Percentiles rank a stretch among this genome's conserved stretches.
Evolutionary conservation across 495 filamentous ascomycete genomes (phyloP).

Genomic region (Melanomma pulvis-pyrius): DNA sequence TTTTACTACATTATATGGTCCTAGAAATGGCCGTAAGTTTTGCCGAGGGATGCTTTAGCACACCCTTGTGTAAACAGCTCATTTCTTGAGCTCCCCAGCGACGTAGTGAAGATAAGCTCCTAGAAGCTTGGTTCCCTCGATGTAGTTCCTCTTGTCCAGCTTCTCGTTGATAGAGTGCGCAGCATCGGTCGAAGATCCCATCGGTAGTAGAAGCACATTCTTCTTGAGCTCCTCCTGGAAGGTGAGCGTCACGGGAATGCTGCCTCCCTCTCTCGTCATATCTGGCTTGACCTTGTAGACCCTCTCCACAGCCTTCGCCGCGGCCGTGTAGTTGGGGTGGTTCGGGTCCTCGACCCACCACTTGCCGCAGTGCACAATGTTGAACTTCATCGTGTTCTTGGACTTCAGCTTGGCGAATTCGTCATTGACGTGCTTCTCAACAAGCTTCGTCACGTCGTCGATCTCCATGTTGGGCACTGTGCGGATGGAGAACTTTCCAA

Average conservation of each 20-base stretch:
- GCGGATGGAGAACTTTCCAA: conserved; percentile 96
- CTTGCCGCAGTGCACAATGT: conserved; percentile 83
- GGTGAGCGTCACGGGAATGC: conserved; percentile 93
- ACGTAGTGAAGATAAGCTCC: conserved; percentile 97
- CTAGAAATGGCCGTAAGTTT: too few relatives aligned
- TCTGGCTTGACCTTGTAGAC: conserved; percentile 93
- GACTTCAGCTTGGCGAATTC: conserved; percentile 80
- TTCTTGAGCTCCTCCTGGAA: conserved; percentile 99
- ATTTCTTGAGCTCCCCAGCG: conserved; percentile 74
- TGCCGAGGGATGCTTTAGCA: too few relatives aligned
- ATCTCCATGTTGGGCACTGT: conserved; percentile 98
- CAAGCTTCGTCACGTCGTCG: conserved; percentile 78
- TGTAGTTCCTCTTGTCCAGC: conserved; percentile 93
- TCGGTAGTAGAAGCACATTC: conserved; percentile 92
- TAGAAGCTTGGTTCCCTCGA: conserved; percentile 94
- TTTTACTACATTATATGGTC: too few relatives aligned
- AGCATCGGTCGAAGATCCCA: conserved; percentile 95
- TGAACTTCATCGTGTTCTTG: conserved; percentile 86
- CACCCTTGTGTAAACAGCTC: not conserved
- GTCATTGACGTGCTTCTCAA: conserved; percentile 75
- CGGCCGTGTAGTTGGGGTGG: conserved; percentile 97
- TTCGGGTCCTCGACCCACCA: conserved; percentile 98
- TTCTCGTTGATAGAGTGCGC: conserved; percentile 99
- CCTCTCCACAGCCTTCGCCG: conserved; percentile 85
- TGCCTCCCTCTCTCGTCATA: conserved; percentile 94